phyloP scores from a whole-genome alignment of 1,139 yeast genomes.

The Kodamaea derodonti region DNA sequence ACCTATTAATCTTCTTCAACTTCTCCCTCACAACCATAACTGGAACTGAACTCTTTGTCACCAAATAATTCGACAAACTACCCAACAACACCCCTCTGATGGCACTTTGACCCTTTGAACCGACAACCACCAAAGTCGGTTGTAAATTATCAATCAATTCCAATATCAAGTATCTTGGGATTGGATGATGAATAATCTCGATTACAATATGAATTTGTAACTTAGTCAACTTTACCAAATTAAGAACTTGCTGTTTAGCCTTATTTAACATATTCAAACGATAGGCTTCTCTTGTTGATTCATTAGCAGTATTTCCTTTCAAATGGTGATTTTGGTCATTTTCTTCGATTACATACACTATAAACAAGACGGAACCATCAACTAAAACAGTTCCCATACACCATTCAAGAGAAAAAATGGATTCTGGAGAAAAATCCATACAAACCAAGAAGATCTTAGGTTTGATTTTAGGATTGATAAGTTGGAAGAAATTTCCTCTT shows the following conservation, averaged over 20 bases:
- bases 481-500: slow-evolving; percentile 63
- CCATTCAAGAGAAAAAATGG: slow-evolving; percentile 86
- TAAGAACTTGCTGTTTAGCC: slow-evolving; percentile 57
- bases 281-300: slow-evolving; percentile 44
- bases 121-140: slow-evolving; percentile 81
- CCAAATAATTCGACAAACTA: slow-evolving; percentile 70
- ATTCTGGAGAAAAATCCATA: slow-evolving; percentile 81
- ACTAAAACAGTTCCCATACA: slow-evolving; percentile 81
- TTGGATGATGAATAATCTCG: slow-evolving; percentile 79
- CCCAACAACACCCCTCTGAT: slow-evolving; percentile 75
- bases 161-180: slow-evolving; percentile 78
- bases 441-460: slow-evolving; percentile 74
- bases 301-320: slow-evolving; percentile 39
- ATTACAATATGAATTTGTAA: slow-evolving; percentile 72
- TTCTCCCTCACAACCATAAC: slow-evolving; percentile 88
- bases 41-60: slow-evolving; percentile 76
- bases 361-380: slow-evolving; percentile 79
- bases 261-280: slow-evolving; percentile 57
- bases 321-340: slow-evolving; percentile 47
- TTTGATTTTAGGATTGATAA: slow-evolving; percentile 44
- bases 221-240: slow-evolving; percentile 63
- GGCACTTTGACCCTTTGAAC: slow-evolving; percentile 74
- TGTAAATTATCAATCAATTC: slow-evolving; percentile 79
- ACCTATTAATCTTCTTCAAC: slow-evolving; percentile 68
- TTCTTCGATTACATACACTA: slow-evolving; percentile 76